Conservation (phyloP, 805 yeast genomes). For the Teunomyces tritomae region DNA sequence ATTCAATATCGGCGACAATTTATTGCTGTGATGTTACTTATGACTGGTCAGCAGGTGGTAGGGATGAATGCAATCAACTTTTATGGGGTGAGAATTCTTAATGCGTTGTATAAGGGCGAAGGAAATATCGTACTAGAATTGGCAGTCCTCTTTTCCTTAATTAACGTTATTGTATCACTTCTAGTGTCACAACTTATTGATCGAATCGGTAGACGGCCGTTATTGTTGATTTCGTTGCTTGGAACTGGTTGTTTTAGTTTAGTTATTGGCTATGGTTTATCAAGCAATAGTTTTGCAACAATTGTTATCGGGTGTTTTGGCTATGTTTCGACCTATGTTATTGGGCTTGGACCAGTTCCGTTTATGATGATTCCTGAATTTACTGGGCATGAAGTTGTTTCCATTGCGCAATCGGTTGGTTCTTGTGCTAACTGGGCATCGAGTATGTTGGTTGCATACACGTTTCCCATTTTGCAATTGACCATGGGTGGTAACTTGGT, state of each 20-base stretch:
- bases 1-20: constrained; percentile 21
- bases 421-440: constrained; percentile 35
- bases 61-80: constrained; percentile 26
- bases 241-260: constrained; percentile 23
- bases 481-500: constrained; percentile 23
- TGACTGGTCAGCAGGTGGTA: constrained; percentile 38
- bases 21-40: constrained; percentile 30
- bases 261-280: constrained; percentile 26
- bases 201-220: constrained; percentile 20
- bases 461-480: constrained; percentile 28
- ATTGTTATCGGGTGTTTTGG: constrained; percentile 29
- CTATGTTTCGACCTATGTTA: constrained; percentile 31
- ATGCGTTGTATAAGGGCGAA: constrained; percentile 6
- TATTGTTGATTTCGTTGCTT: constrained; percentile 24
- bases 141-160: constrained; percentile 16
- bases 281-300: constrained; percentile 9
- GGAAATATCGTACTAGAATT: constrained; percentile 16
- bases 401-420: constrained; percentile 36
- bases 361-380: constrained; percentile 38
- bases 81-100: constrained; percentile 21
- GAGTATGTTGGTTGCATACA: constrained; percentile 29
- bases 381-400: constrained; percentile 30
- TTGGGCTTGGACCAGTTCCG: constrained; percentile 39
- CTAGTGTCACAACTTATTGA: constrained; percentile 17
- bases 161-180: constrained; percentile 17